A percentile compares a stretch with the other conserved stretches of the same genome.
Evolutionary conservation across 306 rosid genomes (phyloP).

Genomic region (Fagus sylvatica): DNA sequence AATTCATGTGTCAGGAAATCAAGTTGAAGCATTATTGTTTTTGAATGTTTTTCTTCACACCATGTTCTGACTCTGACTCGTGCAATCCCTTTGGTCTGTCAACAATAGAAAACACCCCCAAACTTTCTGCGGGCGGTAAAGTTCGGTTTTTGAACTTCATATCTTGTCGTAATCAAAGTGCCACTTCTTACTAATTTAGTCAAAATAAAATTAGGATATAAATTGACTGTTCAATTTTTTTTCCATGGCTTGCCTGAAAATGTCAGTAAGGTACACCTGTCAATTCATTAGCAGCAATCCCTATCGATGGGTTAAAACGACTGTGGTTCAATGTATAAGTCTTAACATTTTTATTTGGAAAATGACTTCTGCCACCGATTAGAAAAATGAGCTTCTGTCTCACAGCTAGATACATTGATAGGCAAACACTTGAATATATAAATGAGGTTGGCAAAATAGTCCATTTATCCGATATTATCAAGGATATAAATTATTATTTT

Average conservation of each 20-base stretch:
- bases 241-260: background rate
- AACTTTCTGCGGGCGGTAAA: conserved; percentile 16
- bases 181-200: background rate
- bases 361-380: conserved; percentile 10
- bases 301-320: background rate
- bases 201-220: conserved; percentile 7
- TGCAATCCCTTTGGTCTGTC: background rate
- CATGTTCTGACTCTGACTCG: background rate
- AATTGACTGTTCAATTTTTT: background rate
- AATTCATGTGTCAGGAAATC: too few relatives aligned
- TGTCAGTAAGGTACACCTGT: conserved; percentile 5
- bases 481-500: too few relatives aligned
- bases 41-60: background rate
- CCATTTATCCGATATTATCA: background rate
- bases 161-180: conserved; percentile 7
- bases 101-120: background rate
- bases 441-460: background rate
- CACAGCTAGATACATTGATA: background rate
- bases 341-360: conserved; percentile 11
- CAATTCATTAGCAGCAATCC: background rate
- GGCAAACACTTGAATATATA: background rate
- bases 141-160: conserved; percentile 5
- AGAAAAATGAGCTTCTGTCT: background rate
- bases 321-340: background rate
- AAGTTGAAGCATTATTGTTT: too few relatives aligned